A percentile compares a stretch with the other conserved stretches of the same genome.
Evolutionary conservation across 2,329 filamentous ascomycete species (phyloP).

Genomic region (Emmonsiellopsis sp.): DNA sequence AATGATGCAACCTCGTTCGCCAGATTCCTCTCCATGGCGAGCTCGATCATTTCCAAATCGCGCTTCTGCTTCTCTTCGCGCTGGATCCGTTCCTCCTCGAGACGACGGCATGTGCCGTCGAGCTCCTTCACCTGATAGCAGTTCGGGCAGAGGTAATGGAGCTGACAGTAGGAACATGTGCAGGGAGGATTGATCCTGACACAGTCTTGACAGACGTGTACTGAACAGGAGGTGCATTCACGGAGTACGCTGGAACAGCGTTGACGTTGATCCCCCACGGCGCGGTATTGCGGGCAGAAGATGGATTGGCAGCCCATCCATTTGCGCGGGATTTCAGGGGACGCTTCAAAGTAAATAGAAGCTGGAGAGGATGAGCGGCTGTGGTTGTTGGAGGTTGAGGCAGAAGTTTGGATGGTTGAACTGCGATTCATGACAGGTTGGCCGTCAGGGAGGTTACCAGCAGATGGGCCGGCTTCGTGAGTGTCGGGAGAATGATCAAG

Average conservation of each 20-base stretch:
- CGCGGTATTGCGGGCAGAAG: slow-evolving; percentile 36
- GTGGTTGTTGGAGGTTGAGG: slow-evolving; percentile 28
- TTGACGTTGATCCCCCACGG: slow-evolving; percentile 36
- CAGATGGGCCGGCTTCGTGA: neutral
- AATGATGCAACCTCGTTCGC: slow-evolving; percentile 33
- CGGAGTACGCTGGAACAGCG: slow-evolving; percentile 34
- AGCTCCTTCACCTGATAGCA: slow-evolving; percentile 29
- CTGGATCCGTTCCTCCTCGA: slow-evolving; percentile 28
- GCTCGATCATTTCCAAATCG: slow-evolving; percentile 31
- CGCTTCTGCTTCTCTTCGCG: slow-evolving; percentile 32
- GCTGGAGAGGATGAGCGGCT: slow-evolving; percentile 32
- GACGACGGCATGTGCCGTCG: slow-evolving; percentile 30
- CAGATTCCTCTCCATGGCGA: slow-evolving; percentile 30
- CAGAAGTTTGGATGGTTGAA: slow-evolving; percentile 28
- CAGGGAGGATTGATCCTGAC: slow-evolving; percentile 30
- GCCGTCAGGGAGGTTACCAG: neutral
- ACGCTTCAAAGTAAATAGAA: slow-evolving; percentile 27
- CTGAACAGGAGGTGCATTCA: slow-evolving; percentile 37
- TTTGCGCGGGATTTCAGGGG: slow-evolving; percentile 22
- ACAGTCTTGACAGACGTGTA: slow-evolving; percentile 39
- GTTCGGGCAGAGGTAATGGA: slow-evolving; percentile 36
- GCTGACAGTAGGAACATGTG: slow-evolving; percentile 34
- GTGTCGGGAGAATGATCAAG: neutral
- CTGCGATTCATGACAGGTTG: slow-evolving; percentile 13
- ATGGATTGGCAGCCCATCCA: slow-evolving; percentile 42